Conservation (phyloP, 2,329 filamentous ascomycete genomes). For the Stemphylium beticola region DNA sequence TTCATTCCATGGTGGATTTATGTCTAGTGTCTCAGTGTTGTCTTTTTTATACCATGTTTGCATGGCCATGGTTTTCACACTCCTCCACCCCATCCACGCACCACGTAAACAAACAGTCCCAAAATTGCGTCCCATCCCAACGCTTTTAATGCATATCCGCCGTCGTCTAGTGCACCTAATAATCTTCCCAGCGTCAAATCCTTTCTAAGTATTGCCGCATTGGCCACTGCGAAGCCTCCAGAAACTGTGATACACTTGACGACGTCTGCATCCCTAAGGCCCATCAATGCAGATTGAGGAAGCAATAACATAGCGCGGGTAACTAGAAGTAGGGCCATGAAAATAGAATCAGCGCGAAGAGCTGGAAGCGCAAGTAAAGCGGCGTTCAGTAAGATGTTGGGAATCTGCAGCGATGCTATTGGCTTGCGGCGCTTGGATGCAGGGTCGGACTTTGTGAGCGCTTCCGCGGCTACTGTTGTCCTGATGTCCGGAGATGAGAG, state of each 20-base stretch:
- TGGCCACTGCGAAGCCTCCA: conserved; percentile 33
- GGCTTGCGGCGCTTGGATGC: conserved; percentile 9
- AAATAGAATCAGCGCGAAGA: conserved; percentile 21
- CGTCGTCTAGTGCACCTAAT: conserved; percentile 9
- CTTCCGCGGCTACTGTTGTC: background rate
- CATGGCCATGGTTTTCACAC: conserved; percentile 16
- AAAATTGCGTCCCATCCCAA: conserved; percentile 38
- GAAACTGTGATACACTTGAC: conserved; percentile 31
- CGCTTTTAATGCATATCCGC: conserved; percentile 29
- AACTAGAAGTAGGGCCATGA: conserved; percentile 27
- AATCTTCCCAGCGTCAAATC: conserved; percentile 14
- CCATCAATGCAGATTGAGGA: conserved; percentile 28
- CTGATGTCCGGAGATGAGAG: conserved; percentile 24
- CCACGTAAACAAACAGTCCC: conserved; percentile 20
- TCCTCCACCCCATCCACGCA: conserved; percentile 35
- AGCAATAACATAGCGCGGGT: conserved; percentile 31
- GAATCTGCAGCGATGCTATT: conserved; percentile 27
- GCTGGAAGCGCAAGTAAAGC: conserved; percentile 29
- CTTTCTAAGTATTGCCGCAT: conserved; percentile 27
- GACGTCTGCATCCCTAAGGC: conserved; percentile 21
- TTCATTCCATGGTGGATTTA: too few relatives aligned
- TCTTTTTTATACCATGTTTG: too few relatives aligned
- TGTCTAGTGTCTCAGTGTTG: background rate
- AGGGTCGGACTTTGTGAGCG: background rate
- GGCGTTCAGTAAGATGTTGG: conserved; percentile 36